Base-by-base conservation (phyloP, 345 rosid genomes). In the Ceriops decandra region DNA sequence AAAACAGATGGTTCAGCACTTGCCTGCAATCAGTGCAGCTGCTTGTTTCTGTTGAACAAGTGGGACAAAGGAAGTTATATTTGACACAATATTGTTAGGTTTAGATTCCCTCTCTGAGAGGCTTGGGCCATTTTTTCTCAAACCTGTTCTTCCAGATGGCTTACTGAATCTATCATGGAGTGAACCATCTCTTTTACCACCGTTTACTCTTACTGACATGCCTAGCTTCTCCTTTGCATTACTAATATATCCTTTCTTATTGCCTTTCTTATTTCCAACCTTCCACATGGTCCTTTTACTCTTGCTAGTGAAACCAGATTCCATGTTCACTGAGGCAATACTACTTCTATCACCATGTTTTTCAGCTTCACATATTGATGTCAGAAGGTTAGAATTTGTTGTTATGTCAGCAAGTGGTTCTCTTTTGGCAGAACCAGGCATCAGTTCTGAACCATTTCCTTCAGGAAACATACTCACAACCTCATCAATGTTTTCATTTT, bases 1-100 rank as follows among this genome's bases (percentile, higher is more conserved):
- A 58, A 53, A 47, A 16, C 26, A 36, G 62, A 66, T 22, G 52
- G 31, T 30, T 61, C 60, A 27, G 42, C 58, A 49, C 28, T 63
- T 78, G 87, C 97, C 99, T 73, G 92, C 79, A 64, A 79, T 70
- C 49, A 85, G 72, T 57, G 82, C 85, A 70, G 86, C 80, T 64
- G 81, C 86, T 80, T 77, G 87, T 76, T 88, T 92, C 79, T 85
- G 93, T 74, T 87, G 96, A 81, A 90, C 89, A 65, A 92, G 82
- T 16, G 98, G 93, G 68, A 95, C 52, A 65, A 95, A 90, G 6
- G 99, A 92, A 82, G 85, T 70, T 42, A 90, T 58, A 72, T 90
- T 85, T 57, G 91, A 87, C 46, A 90, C 97, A 32, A 95, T 86
- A 69, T 92, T 92, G 78, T 81, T 89, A 73, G 57, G 72, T 85